These are phyloP conservation scores for Mortierella sp. DNA, from an alignment of 371 early-diverging fungal genomes.

Conservation along the genomic window DNA sequence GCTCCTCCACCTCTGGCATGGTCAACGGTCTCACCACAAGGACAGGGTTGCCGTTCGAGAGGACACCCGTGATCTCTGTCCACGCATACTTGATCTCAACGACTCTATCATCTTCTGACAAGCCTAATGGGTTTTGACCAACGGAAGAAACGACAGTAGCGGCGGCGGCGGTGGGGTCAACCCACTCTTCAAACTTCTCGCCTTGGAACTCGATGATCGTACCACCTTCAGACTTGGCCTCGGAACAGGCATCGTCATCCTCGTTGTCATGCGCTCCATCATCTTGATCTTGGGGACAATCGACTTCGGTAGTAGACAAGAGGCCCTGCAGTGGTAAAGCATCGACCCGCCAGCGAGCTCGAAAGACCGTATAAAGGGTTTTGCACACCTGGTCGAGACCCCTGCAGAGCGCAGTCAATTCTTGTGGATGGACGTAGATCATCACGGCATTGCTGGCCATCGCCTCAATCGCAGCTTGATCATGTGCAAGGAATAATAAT, in stretches of 20 bases:
- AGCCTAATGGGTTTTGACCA: too few relatives aligned
- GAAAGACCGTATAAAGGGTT: conserved; percentile 19
- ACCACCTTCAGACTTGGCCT: neutral
- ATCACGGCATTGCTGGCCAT: conserved; percentile 33
- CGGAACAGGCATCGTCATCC: too few relatives aligned
- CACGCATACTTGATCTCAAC: conserved; percentile 14
- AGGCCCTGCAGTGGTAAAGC: too few relatives aligned
- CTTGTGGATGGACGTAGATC: conserved; percentile 31
- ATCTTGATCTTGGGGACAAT: neutral
- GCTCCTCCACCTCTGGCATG: conserved; percentile 16
- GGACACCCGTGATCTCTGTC: conserved; percentile 36
- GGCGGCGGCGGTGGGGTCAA: conserved; percentile 12
- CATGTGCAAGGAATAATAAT: conserved; percentile 3
- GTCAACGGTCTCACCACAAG: conserved; percentile 43
- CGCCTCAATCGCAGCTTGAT: conserved; percentile 15
- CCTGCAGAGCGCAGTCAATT: conserved; percentile 24
- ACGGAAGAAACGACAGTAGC: neutral
- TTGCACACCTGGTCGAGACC: conserved; percentile 37
- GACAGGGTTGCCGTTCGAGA: conserved; percentile 20
- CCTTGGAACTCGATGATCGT: conserved; percentile 34
- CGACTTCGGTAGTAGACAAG: neutral
- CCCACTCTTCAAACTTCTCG: conserved; percentile 39
- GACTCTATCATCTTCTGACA: too few relatives aligned
- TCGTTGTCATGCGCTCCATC: too few relatives aligned
- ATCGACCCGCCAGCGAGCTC: conserved; percentile 38